A percentile compares a stretch with the other conserved stretches of the same genome.
phyloP scores from a whole-genome alignment of 2,329 filamentous ascomycete species.

The Trichoderma sp. region DNA sequence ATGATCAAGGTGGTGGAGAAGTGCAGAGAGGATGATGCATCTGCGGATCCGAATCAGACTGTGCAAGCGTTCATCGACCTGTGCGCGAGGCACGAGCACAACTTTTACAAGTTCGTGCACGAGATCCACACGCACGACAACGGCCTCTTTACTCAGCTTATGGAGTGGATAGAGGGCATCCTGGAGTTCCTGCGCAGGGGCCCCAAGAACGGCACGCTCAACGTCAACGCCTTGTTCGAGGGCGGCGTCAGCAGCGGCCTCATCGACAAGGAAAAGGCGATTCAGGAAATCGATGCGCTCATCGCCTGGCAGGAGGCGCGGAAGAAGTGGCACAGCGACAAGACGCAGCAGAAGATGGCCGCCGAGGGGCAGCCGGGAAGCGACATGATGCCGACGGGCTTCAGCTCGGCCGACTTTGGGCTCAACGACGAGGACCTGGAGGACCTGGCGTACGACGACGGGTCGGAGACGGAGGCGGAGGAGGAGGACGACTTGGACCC shows the following conservation, averaged over 20 bases:
- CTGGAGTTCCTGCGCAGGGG: conserved; percentile 89
- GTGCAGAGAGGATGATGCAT: conserved; percentile 75
- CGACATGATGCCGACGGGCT: conserved; percentile 59
- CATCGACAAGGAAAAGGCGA: conserved; percentile 71
- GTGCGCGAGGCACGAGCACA: conserved; percentile 90
- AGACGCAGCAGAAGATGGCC: conserved; percentile 98
- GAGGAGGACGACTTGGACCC: conserved; percentile 81
- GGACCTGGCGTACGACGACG: conserved; percentile 80
- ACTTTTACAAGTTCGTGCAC: conserved; percentile 98
- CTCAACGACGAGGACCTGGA: conserved; percentile 83
- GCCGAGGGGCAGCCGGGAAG: conserved; percentile 63
- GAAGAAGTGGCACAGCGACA: conserved; percentile 98
- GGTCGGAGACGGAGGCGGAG: conserved; percentile 66
- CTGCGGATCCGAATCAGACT: conserved; percentile 95
- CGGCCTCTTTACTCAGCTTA: conserved; percentile 90
- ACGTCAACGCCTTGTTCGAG: conserved; percentile 92
- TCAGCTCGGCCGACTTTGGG: conserved; percentile 85
- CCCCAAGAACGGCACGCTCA: conserved; percentile 79
- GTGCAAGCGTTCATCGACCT: conserved; percentile 98
- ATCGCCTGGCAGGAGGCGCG: conserved; percentile 93
- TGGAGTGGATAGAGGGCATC: conserved; percentile 96
- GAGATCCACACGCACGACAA: conserved; percentile 98
- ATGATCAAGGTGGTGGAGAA: conserved; percentile 75
- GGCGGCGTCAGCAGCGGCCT: conserved; percentile 69
- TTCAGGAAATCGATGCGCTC: conserved; percentile 79